Base-by-base conservation (phyloP, 768 basidiomycete species). In the Calocybe indica region DNA sequence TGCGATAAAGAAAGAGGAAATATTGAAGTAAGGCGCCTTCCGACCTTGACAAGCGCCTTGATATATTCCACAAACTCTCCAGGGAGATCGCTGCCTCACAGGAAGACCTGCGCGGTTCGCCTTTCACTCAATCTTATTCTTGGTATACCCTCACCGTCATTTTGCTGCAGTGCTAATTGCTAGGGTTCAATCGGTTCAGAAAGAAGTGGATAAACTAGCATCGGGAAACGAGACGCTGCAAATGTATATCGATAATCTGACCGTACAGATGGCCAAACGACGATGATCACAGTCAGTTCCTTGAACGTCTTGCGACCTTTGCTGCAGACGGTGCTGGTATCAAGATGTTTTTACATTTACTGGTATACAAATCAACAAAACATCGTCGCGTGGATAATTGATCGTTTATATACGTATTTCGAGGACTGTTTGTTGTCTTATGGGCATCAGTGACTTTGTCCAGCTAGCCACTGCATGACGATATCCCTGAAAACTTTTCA, bases 241-340 rank as follows among this genome's bases (percentile, higher is more conserved):
- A 59, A 85, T 83, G 81, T 92, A 92, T 59, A 90, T 91, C 58
- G 88, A 92, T 60, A 92, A 92, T 56, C 61, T 92, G 56, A 92
- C 90, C 0, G 74, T 88, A 57, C 90, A 92, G 63, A 88, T 91
- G 82, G 85, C 88, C 30, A 88, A 82, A 60, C 72, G 87, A 51
- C 78, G 85, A 62, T 87, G 64, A 76, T 28, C 34, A 30, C 6
- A 6, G 22, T 8, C 6, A 14, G 1, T 6, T 8, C 40, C 22
- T 28, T 41, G 40, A 15, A 11, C 22, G 1, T 41, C 22, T 1
- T 41, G 6, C 40, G 31, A 14, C 22, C 22, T 5, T 1, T 43
- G 35, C 28, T 5, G 1, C 42, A 34, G 31, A 7, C 31, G 14
- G 32, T 14, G 34, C 39, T 22, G 32, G 44, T 41, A 41, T 41